phyloP scores from a whole-genome alignment of 2,329 filamentous ascomycete genomes.

The Trichoderma pleuroti region DNA sequence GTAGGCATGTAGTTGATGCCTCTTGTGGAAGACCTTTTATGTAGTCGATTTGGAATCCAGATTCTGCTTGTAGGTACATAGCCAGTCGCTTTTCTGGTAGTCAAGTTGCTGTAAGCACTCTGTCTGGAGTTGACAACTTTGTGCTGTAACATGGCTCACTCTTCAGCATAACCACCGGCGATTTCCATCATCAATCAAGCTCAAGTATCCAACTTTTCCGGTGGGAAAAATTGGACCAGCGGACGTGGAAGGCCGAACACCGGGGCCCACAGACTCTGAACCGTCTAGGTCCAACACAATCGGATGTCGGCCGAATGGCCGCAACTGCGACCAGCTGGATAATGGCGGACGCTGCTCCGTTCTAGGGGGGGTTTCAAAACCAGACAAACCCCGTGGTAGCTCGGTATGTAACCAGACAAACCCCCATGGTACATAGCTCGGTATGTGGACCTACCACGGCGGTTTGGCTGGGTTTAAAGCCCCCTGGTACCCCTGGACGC shows the following conservation, averaged over 20 bases:
- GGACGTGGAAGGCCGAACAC: background rate
- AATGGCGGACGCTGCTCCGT: background rate
- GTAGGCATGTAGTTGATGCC: background rate
- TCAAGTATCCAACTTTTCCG: background rate
- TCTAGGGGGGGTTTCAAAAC: too few species aligned
- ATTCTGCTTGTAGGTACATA: background rate
- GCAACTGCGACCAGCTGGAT: background rate
- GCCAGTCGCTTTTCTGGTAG: background rate
- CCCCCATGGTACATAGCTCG: too few species aligned
- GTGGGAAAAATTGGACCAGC: slow-evolving; percentile 1
- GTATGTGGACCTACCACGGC: too few species aligned
- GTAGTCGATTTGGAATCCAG: background rate
- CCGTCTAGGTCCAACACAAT: background rate
- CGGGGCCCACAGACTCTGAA: background rate
- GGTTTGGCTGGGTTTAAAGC: too few species aligned
- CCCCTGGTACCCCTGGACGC: background rate
- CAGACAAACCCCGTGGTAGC: too few species aligned
- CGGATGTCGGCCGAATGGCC: background rate
- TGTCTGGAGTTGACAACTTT: background rate
- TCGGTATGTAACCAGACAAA: too few species aligned
- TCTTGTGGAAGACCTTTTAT: background rate
- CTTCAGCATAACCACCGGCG: background rate
- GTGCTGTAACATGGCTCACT: background rate
- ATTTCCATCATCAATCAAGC: background rate
- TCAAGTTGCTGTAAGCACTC: background rate